Evolutionary conservation across 108 stramenopile genomes (phyloP).

Genomic region (Cyclotella baltica): DNA sequence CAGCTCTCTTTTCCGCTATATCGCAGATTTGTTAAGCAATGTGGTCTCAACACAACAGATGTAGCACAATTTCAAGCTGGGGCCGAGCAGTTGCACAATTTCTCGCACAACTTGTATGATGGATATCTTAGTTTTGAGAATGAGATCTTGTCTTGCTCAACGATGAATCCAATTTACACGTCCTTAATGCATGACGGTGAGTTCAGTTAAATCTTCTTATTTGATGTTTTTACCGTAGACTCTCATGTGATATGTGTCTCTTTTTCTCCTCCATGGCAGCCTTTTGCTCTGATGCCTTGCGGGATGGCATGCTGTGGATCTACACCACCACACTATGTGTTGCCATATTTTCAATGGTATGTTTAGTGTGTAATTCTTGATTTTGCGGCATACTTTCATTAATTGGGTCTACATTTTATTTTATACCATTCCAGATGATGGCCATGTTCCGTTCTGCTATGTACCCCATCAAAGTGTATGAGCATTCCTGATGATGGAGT

Average conservation of each 20-base stretch:
- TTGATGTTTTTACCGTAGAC: neutral
- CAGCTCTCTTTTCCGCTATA: neutral
- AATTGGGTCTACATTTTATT: neutral
- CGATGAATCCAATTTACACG: constrained; percentile 41
- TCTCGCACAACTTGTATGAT: constrained; percentile 10
- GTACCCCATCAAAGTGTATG: constrained; percentile 8
- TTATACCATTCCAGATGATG: constrained; percentile 2
- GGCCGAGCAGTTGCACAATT: constrained; percentile 17
- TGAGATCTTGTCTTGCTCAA: constrained; percentile 22
- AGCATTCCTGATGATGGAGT: too few species aligned
- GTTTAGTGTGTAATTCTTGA: neutral
- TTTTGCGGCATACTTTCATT: too few species aligned
- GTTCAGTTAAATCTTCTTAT: neutral
- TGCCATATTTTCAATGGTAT: constrained; percentile 14
- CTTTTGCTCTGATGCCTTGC: constrained; percentile 30
- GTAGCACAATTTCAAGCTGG: constrained; percentile 29
- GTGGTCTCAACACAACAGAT: constrained; percentile 1
- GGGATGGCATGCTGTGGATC: constrained; percentile 34
- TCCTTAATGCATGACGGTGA: constrained; percentile 35
- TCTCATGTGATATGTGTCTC: neutral
- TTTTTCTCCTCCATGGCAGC: neutral
- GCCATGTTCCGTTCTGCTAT: constrained; percentile 19
- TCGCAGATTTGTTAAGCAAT: neutral
- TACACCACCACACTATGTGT: constrained; percentile 14
- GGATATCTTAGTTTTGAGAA: constrained; percentile 14